phyloP scores from a whole-genome alignment of 176 grass and related monocot species.

The Juncus effusus region DNA sequence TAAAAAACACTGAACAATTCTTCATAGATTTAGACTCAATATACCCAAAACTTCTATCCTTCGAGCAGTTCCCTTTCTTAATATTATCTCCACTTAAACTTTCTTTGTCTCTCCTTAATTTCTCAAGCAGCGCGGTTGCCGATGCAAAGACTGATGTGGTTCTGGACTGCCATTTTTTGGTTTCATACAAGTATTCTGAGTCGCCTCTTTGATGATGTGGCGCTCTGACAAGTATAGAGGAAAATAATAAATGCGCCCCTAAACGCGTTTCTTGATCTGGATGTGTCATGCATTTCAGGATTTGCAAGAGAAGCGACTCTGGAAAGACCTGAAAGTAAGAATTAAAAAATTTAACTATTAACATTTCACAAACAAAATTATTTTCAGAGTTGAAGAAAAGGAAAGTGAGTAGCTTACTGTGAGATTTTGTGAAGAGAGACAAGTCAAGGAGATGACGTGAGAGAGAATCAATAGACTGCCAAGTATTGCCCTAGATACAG shows the following conservation, averaged over 20 bases:
- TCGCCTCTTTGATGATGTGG: constrained; percentile 63
- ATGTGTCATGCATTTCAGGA: constrained; percentile 85
- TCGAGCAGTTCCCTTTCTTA: constrained; percentile 41
- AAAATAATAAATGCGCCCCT: constrained; percentile 86
- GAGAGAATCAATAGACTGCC: constrained; percentile 93
- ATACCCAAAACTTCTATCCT: constrained; percentile 36
- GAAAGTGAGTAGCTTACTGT: constrained; percentile 35
- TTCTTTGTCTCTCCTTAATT: constrained; percentile 90
- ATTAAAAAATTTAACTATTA: background rate
- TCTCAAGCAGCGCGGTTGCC: constrained; percentile 93
- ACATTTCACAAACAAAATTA: background rate
- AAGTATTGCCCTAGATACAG: constrained; percentile 70
- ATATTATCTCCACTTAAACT: constrained; percentile 58
- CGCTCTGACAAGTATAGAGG: constrained; percentile 62
- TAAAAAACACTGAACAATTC: constrained; percentile 61
- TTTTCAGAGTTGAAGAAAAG: background rate
- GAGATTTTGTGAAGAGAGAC: constrained; percentile 40
- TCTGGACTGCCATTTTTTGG: constrained; percentile 85
- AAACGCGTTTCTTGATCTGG: constrained; percentile 84
- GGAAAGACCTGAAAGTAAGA: constrained; percentile 74
- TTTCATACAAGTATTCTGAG: constrained; percentile 84
- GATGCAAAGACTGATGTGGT: constrained; percentile 95
- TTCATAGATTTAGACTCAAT: constrained; percentile 38
- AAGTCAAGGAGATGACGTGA: constrained; percentile 85
- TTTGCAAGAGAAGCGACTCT: constrained; percentile 76